Base-by-base conservation (phyloP, 1,284 basidiomycete genomes). In the Pterulicium gracile region DNA sequence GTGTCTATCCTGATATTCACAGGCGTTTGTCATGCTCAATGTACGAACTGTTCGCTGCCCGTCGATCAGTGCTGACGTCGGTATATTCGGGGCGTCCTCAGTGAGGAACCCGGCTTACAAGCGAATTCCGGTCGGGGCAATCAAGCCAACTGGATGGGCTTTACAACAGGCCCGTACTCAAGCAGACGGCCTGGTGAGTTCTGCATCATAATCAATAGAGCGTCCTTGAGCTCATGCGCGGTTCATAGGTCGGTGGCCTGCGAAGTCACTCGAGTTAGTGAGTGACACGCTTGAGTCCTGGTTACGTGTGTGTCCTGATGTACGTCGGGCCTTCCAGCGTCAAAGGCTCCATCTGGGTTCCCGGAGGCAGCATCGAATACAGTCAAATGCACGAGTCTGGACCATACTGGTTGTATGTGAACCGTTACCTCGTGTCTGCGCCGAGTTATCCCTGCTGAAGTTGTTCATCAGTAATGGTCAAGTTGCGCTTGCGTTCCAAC, bases 381-480 rank as follows among this genome's bases (percentile, higher is more conserved):
- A 65, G 63, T 14, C 59, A 63, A 12, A 67, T 68, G 65, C 65
- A 67, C 42, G 66, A 68, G 49, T 54, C 63, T 24, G 63, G 63
- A 12, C 64, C 65, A 5, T 67, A 67, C 47, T 68, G 66, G 65
- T 68, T 67, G 65, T 68, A 53, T 47, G 66, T 60, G n/a, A n/a
- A n/a, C n/a, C n/a, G n/a, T n/a, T n/a, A n/a, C n/a, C 15, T 17
- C 36, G 15, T 18, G n/a, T 39, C 36, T 7, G 36, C 3, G 7
- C 17, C 3, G 24, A 14, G 3, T 21, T 15, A 4, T 14, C 22
- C 19, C n/a, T n/a, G 19, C 27, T 7, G 3, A 15, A n/a, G n/a
- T 39, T 20, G 36, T 27, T 44, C 4, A 3, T 18, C 19, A 67
- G 66, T 48, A 67, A 66, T 47, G 62, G 57, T 20, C 61, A 64